Percentiles rank a stretch among this genome's conserved stretches.
These are phyloP conservation scores for Ganoderma multipileum DNA, from an alignment of 1,284 basidiomycete genomes.

Conservation along the genomic window DNA sequence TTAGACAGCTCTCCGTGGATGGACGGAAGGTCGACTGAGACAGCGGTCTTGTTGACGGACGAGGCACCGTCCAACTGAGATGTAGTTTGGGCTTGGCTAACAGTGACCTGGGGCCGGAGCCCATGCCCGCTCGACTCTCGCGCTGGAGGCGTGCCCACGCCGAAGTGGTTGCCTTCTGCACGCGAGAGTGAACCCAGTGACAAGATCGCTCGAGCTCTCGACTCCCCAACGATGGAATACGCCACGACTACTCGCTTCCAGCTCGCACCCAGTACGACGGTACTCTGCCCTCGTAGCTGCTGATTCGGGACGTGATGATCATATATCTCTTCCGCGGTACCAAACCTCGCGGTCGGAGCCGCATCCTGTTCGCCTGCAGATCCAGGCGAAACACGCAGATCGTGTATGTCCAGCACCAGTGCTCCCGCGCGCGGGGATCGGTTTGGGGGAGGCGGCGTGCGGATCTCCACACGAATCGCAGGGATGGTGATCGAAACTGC, in stretches of 20 bases:
- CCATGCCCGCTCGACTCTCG: constrained; percentile 9
- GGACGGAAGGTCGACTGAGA: constrained; percentile 70
- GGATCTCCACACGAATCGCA: constrained; percentile 67
- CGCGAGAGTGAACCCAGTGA: constrained; percentile 40
- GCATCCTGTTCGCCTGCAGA: constrained; percentile 32
- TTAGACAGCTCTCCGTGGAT: constrained; percentile 72
- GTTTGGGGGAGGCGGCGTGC: constrained; percentile 57
- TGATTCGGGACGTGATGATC: constrained; percentile 1
- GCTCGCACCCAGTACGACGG: constrained; percentile 44
- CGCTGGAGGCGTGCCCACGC: constrained; percentile 20
- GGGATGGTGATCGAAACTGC: constrained; percentile 48
- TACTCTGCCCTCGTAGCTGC: constrained; percentile 7
- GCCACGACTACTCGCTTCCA: constrained; percentile 57
- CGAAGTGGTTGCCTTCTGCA: constrained; percentile 18
- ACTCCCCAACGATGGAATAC: constrained; percentile 47
- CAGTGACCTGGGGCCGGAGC: constrained; percentile 19
- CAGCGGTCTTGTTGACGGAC: constrained; percentile 42
- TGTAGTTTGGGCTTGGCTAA: constrained; percentile 15
- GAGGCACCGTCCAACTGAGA: constrained; percentile 17
- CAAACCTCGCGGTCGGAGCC: constrained; percentile 48
- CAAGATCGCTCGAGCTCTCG: constrained; percentile 39
- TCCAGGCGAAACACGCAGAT: constrained; percentile 50
- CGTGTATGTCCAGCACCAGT: constrained; percentile 68
- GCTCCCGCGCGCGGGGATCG: constrained; percentile 64
- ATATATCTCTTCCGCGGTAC: constrained; percentile 32